These are phyloP conservation scores for Juncus effusus DNA, from an alignment of 176 grass and related monocot species.

Conservation along the genomic window DNA sequence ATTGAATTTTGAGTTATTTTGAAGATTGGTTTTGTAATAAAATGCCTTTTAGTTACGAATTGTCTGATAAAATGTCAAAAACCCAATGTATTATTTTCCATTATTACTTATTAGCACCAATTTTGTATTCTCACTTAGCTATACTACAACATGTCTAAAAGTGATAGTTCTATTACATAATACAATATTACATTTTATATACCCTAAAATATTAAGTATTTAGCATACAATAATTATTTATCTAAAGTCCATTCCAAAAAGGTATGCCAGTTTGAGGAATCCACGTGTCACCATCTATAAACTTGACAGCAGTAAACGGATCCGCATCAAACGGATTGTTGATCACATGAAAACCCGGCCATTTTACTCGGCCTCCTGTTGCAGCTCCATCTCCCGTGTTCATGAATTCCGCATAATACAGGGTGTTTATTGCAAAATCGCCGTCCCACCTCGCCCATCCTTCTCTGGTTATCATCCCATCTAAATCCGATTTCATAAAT, in stretches of 20 bases:
- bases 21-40: conserved; percentile 3
- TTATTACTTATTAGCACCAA: background rate
- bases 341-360: conserved; percentile 17
- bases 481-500: conserved; percentile 7
- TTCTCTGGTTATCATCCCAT: background rate
- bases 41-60: background rate
- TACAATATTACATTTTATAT: too few relatives aligned
- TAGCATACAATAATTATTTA: too few relatives aligned
- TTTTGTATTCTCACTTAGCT: background rate
- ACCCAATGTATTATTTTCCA: background rate
- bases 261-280: conserved; percentile 8
- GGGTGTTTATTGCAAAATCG: background rate
- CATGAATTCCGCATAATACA: conserved; percentile 29
- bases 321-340: background rate
- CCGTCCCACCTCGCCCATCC: conserved; percentile 27
- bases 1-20: too few relatives aligned
- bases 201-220: too few relatives aligned
- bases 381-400: conserved; percentile 4
- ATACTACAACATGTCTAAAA: background rate
- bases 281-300: conserved; percentile 26
- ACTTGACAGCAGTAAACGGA: background rate
- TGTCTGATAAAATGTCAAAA: conserved; percentile 28
- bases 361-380: background rate
- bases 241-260: conserved; percentile 10
- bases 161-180: too few relatives aligned